A percentile compares a stretch with the other conserved stretches of the same genome.
phyloP scores from a whole-genome alignment of 2,329 filamentous ascomycete genomes.

The Penicillium sp. region DNA sequence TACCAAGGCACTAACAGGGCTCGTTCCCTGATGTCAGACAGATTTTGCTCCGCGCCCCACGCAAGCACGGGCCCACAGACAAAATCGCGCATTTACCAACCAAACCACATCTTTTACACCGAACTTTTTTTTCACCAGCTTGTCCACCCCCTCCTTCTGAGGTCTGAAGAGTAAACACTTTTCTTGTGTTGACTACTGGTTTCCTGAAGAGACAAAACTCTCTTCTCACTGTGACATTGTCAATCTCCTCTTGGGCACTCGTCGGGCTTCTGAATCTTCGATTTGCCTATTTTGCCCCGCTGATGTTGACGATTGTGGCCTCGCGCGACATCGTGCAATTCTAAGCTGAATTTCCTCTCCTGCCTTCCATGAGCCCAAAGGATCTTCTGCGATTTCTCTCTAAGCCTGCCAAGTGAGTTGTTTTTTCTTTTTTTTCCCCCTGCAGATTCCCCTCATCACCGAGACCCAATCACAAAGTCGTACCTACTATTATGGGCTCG shows the following conservation, averaged over 20 bases:
- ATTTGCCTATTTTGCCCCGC: conserved; percentile 18
- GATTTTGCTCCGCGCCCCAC: conserved; percentile 26
- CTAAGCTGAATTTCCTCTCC: conserved; percentile 32
- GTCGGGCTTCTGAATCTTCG: conserved; percentile 17
- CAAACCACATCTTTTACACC: conserved; percentile 13
- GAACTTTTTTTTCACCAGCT: conserved; percentile 23
- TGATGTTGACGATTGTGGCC: conserved; percentile 37
- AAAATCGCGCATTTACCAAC: conserved; percentile 27
- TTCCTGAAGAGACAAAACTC: neutral
- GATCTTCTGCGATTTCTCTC: conserved; percentile 91
- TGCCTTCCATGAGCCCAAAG: conserved; percentile 82
- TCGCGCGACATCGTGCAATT: conserved; percentile 34
- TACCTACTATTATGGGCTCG: neutral
- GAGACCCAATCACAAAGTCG: neutral
- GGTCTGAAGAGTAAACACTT: neutral
- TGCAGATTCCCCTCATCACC: neutral
- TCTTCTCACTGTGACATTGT: neutral
- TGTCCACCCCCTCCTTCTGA: conserved; percentile 7
- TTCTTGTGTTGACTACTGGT: neutral
- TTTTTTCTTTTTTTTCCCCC: conserved; percentile 1
- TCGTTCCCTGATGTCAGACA: conserved; percentile 23
- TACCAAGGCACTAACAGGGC: conserved; percentile 6
- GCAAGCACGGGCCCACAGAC: conserved; percentile 25
- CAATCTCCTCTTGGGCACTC: conserved; percentile 15
- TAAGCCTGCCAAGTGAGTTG: conserved; percentile 84